Conservation (phyloP, 768 basidiomycete genomes). For the Cubamyces lactineus region DNA sequence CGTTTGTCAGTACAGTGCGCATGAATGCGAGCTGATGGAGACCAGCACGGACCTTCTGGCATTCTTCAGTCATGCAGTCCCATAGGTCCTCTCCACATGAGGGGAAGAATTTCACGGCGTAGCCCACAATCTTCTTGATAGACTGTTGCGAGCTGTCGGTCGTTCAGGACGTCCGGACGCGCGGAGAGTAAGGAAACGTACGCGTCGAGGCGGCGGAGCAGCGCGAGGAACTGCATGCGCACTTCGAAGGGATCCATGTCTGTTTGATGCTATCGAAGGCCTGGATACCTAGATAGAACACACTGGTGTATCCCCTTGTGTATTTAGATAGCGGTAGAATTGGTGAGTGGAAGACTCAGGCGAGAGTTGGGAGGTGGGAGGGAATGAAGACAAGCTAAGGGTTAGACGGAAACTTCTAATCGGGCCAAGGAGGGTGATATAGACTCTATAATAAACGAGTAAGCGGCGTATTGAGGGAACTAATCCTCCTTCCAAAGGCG, state of each 20-base stretch:
- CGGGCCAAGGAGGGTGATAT: no score
- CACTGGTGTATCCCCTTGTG: no score
- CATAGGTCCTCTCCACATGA: constrained; percentile 90
- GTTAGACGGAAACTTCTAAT: no score
- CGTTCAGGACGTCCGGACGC: constrained; percentile 28
- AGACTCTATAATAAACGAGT: no score
- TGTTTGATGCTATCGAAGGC: no score
- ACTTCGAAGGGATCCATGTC: constrained; percentile 72
- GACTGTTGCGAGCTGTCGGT: constrained; percentile 74
- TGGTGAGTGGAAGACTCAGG: no score
- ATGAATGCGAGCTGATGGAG: background rate
- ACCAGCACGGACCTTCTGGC: constrained; percentile 65
- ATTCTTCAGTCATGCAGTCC: constrained; percentile 93
- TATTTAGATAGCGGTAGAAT: no score
- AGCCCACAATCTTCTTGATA: constrained; percentile 85
- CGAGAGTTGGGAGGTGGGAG: no score
- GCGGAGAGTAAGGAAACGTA: constrained; percentile 39
- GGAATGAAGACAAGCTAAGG: no score
- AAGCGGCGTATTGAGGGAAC: no score
- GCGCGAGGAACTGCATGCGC: constrained; percentile 70
- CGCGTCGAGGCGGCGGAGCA: constrained; percentile 68
- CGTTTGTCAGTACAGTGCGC: background rate
- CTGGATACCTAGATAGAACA: no score
- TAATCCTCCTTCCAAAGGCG: no score
- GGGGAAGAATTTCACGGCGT: constrained; percentile 82